phyloP scores from a whole-genome alignment of 768 basidiomycete genomes.

The Galerina marginata region DNA sequence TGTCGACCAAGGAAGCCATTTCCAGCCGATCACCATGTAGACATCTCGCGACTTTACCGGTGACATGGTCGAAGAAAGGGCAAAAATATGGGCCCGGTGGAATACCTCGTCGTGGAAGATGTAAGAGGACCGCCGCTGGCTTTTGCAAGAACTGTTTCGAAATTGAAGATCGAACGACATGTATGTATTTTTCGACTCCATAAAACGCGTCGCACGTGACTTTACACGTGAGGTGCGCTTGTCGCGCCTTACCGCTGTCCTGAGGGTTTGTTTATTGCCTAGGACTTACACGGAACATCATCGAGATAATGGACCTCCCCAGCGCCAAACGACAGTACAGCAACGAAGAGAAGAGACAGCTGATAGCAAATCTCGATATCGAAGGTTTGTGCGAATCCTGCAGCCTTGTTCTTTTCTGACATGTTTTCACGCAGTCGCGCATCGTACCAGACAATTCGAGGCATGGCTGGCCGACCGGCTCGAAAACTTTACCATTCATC shows the following conservation, averaged over 20 bases:
- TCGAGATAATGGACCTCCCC: slow-evolving; percentile 33
- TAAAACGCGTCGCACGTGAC: slow-evolving; percentile 49
- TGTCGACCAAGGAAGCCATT: slow-evolving; percentile 92
- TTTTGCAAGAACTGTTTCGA: not conserved
- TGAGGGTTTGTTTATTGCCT: slow-evolving; percentile 27
- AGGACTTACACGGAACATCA: slow-evolving; percentile 3
- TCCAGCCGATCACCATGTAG: slow-evolving; percentile 93
- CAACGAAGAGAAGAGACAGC: slow-evolving; percentile 74
- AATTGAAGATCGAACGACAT: slow-evolving; percentile 29
- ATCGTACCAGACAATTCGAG: slow-evolving; percentile 75
- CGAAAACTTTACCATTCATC: slow-evolving; percentile 75
- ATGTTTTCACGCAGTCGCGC: slow-evolving; percentile 56
- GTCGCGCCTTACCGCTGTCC: slow-evolving; percentile 18
- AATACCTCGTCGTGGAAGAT: not conserved
- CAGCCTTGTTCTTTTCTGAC: slow-evolving; percentile 6
- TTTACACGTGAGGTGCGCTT: slow-evolving; percentile 12
- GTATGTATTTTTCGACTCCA: slow-evolving; percentile 22
- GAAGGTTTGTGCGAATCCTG: slow-evolving; percentile 57
- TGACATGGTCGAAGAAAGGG: slow-evolving; percentile 24
- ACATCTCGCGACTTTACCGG: slow-evolving; percentile 55
- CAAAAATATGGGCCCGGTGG: not conserved
- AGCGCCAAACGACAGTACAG: slow-evolving; percentile 45
- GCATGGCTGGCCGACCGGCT: slow-evolving; percentile 77
- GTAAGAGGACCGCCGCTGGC: not conserved
- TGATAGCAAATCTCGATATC: slow-evolving; percentile 78